Evolutionary conservation across 306 rosid species (phyloP).

Genomic region (Acacia acuminata): DNA sequence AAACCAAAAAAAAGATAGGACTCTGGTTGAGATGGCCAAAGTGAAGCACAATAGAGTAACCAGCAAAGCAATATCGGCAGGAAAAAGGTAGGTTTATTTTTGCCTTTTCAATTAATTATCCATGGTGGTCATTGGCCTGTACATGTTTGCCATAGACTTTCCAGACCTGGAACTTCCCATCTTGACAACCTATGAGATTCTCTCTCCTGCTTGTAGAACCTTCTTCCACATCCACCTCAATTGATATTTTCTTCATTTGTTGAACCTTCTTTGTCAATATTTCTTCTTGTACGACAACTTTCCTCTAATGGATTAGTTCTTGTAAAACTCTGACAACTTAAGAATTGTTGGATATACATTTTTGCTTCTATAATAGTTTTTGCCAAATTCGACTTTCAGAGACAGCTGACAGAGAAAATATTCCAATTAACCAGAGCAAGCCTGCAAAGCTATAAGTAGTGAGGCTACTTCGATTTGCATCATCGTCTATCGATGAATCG

Average conservation of each 20-base stretch:
- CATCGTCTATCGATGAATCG: background rate
- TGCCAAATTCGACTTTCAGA: slow-evolving; percentile 22
- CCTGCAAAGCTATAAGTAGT: slow-evolving; percentile 25
- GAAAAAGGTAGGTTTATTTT: no score
- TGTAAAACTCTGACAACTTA: background rate
- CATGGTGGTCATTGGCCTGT: no score
- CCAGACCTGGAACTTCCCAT: no score
- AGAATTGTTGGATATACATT: background rate
- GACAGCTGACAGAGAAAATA: slow-evolving; percentile 4
- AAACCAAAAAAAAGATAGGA: no score
- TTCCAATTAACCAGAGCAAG: slow-evolving; percentile 15
- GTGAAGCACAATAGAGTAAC: no score
- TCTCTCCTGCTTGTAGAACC: no score
- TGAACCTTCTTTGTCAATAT: background rate
- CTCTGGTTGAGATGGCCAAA: no score
- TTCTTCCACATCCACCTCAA: background rate
- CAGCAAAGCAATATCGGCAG: no score
- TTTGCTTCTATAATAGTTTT: background rate
- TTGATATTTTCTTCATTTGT: background rate
- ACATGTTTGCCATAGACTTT: no score
- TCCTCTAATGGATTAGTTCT: background rate
- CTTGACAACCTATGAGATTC: no score
- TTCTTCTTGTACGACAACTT: background rate
- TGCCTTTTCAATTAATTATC: no score
- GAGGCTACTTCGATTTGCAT: background rate